Evolutionary conservation across 148 eudicot species (phyloP).

Genomic region (Camellia granthamiana): DNA sequence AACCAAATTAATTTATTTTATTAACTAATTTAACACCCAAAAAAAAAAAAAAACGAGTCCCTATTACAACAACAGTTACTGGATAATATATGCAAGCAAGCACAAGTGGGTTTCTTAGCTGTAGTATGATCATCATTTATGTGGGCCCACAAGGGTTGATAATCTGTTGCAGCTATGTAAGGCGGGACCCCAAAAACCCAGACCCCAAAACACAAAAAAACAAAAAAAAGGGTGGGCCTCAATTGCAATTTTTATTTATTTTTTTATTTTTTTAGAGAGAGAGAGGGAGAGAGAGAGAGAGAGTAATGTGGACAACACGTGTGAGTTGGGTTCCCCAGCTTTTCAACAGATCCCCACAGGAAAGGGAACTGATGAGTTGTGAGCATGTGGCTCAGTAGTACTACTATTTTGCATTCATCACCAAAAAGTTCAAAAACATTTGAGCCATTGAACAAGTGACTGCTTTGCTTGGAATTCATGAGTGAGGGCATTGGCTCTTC

Average conservation of each 20-base stretch:
- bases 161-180: neutral
- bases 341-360: conserved; percentile 34
- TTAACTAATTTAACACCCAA: too few species aligned
- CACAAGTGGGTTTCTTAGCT: conserved; percentile 1
- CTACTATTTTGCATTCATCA: neutral
- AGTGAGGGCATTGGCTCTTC: neutral
- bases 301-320: conserved; percentile 43
- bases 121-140: neutral
- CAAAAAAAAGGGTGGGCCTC: conserved; percentile 18
- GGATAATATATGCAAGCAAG: neutral
- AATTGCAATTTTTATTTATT: neutral
- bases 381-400: conserved; percentile 28
- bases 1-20: too few species aligned
- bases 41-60: too few species aligned
- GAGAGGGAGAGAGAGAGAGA: too few species aligned
- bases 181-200: conserved; percentile 8
- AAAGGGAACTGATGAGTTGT: conserved; percentile 40
- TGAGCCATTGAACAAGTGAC: neutral
- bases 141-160: conserved; percentile 1
- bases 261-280: too few species aligned
- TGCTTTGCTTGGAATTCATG: neutral
- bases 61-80: neutral
- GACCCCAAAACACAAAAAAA: neutral
- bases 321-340: conserved; percentile 39
- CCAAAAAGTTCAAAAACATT: neutral